Evolutionary conservation across 2,329 filamentous ascomycete genomes (phyloP), one percentile per base, ranked within the genome.

Genomic region (Alternaria rosae): DNA sequence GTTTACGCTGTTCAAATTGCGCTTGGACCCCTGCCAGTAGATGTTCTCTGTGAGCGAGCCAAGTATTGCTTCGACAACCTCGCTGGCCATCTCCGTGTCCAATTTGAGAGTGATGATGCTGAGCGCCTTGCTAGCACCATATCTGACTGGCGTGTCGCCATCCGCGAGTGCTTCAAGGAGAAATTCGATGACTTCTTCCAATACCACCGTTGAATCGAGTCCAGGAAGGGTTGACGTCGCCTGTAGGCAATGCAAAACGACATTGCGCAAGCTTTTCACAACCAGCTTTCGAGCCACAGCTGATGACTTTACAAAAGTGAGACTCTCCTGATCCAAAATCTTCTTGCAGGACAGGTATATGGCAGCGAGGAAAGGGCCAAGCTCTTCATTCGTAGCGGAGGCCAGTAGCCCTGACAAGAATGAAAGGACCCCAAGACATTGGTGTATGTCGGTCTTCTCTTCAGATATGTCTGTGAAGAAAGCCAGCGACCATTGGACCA

Each of bases 111-210:
- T 91, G 67, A 98, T 89, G 55, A 97, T 86, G 78, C 93, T 97
- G 45, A 98, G 86, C 5, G 93, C 92, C 80, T 99, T 99, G 78
- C 93, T 97, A 20, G 94, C 92, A 30, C 94, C 91, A 70, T 97
- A 88, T 38, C 95, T 86, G 12, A 99, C 94, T 0, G 93, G 93
- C 0, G 94, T 97, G 72, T 98, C 94, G 62, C 92, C 92, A 77
- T 99, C 95, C 2, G 89, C 89, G 1, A 98, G 83, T 12, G 87
- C 86, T 62, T 92, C 90, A 3, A 99, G 85, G 4, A 97, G 85
- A 71, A 92, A 89, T 56, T 93, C 91, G 69, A 99, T 93, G 5
- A 91, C 87, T 28, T 90, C 89, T 80, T 98, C 94, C 15, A 97
- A 58, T 78, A 75, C 70, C 17, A 72, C 69, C 2, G 76, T 79